These are phyloP conservation scores for Nitzschia inconspicua DNA, from an alignment of 108 stramenopile species.

Conservation along the genomic window DNA sequence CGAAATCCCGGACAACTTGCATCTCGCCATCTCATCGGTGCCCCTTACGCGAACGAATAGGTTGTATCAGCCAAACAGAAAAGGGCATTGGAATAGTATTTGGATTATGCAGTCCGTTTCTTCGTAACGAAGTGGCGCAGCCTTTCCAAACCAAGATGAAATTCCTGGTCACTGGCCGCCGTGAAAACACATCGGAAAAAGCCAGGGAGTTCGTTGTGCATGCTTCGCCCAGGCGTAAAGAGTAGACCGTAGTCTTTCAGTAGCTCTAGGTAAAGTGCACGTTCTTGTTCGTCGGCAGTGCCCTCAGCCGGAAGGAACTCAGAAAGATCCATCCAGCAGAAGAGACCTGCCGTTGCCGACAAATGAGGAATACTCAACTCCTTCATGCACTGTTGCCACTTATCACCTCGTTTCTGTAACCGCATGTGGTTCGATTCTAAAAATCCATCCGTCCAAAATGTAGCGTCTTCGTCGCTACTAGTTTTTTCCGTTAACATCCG, in stretches of 20 bases:
- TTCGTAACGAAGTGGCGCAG: conserved; percentile 51
- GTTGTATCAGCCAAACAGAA: too few relatives aligned
- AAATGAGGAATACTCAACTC: conserved; percentile 67
- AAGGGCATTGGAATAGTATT: too few relatives aligned
- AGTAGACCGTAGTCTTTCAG: conserved; percentile 75
- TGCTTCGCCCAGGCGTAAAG: conserved; percentile 81
- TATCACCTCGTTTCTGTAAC: conserved; percentile 48
- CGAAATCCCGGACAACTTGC: too few relatives aligned
- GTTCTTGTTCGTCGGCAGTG: conserved; percentile 54
- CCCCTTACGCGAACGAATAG: too few relatives aligned
- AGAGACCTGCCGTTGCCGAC: conserved; percentile 65
- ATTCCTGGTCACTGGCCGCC: conserved; percentile 75
- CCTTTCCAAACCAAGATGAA: conserved; percentile 63
- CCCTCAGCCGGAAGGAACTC: conserved; percentile 58
- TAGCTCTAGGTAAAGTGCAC: conserved; percentile 62
- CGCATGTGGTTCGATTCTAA: conserved; percentile 48
- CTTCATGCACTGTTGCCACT: conserved; percentile 44
- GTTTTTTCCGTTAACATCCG: conserved; percentile 43
- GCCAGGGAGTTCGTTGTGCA: conserved; percentile 77
- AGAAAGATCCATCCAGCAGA: conserved; percentile 83
- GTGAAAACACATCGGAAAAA: conserved; percentile 89
- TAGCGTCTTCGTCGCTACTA: not conserved
- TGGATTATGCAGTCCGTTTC: too few relatives aligned
- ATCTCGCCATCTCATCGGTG: too few relatives aligned
- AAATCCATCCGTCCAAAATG: conserved; percentile 54